Base-by-base conservation (phyloP, 225 moss, liverwort and hornwort genomes). In the Rhytidiadelphus loreus region DNA sequence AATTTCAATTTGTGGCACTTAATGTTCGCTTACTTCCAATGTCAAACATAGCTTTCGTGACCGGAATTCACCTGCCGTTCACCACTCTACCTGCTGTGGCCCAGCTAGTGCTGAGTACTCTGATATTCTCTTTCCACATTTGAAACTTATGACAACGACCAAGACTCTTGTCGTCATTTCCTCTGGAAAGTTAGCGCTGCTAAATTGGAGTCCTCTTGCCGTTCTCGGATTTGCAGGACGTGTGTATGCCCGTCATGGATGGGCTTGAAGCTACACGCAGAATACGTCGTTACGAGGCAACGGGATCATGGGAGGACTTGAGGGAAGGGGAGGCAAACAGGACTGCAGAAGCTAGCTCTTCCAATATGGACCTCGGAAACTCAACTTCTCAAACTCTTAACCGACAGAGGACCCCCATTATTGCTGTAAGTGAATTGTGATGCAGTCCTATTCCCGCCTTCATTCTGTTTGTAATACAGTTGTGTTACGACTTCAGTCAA, bases 241-340 rank as follows among this genome's bases (percentile, higher is more conserved):
- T 93, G 65, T 93, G 92, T 84, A 93, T 93, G 93, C 93, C 92
- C 75, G 92, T 93, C 26, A 93, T 93, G 93, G 92, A 93, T 91
- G 93, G 93, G 21, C 90, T 93, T 74, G 93, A 93, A 90, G 92
- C 93, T 58, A 93, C 93, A 72, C 86, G 92, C 33, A 90, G 90
- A 63, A 93, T 93, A 76, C 93, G 90, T 57, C 86, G 86, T 85
- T 93, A 83, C 64, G 92, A 93, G 88, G 56, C 75, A 81, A 93
- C 92, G 37, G 93, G 93, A 60, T 92, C 89, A 46, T 92, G 93
- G 93, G 90, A 87, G 77, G 87, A 82, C 62, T 62, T 79, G 56
- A 85, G 83, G 46, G 93, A 91, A 35, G 84, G 82, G 57, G 86
- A 91, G 84, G 63, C 83, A 25, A 85, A n/a, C 15, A 71, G 81